Evolutionary conservation across 129 eudicot genomes (phyloP).

Genomic region (Glebionis coronaria): DNA sequence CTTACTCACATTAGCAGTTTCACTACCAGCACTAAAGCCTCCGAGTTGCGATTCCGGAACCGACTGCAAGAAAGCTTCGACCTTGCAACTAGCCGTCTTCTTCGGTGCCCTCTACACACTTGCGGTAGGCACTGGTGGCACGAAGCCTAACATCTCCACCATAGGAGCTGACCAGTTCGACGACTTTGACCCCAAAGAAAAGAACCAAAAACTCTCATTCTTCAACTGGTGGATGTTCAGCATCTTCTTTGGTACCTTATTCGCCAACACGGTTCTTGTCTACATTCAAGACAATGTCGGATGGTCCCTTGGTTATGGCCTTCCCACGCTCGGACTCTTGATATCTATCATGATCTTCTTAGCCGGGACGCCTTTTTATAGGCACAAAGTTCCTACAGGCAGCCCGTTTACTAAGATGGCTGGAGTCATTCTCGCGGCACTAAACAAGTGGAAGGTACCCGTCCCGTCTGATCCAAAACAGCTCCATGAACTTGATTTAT

Average conservation of each 20-base stretch:
- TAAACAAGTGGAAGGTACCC: conserved; percentile 41
- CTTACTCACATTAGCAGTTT: conserved; percentile 48
- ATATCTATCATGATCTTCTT: conserved; percentile 41
- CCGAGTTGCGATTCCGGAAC: conserved; percentile 36
- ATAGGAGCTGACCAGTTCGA: conserved; percentile 66
- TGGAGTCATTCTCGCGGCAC: conserved; percentile 52
- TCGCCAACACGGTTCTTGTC: conserved; percentile 48
- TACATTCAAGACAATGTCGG: conserved; percentile 64
- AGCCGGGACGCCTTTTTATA: conserved; percentile 61
- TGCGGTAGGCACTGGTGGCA: conserved; percentile 54
- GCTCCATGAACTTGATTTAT: conserved; percentile 54
- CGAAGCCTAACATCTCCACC: conserved; percentile 58
- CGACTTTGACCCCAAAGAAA: conserved; percentile 53
- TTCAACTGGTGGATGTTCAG: conserved; percentile 73
- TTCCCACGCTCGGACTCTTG: conserved; percentile 51
- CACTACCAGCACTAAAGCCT: conserved; percentile 50
- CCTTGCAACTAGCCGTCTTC: conserved; percentile 34
- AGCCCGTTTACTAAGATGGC: conserved; percentile 78
- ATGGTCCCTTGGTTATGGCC: conserved; percentile 51
- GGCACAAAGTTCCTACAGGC: conserved; percentile 64
- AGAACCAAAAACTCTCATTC: conserved; percentile 46
- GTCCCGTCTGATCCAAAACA: conserved; percentile 50
- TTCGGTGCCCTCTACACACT: conserved; percentile 45
- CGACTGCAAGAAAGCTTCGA: conserved; percentile 39
- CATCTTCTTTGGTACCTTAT: conserved; percentile 44